Evolutionary conservation across 1,284 basidiomycete species (phyloP), one percentile per base, ranked within the genome.

Genomic region (Cryptococcus sp.): DNA sequence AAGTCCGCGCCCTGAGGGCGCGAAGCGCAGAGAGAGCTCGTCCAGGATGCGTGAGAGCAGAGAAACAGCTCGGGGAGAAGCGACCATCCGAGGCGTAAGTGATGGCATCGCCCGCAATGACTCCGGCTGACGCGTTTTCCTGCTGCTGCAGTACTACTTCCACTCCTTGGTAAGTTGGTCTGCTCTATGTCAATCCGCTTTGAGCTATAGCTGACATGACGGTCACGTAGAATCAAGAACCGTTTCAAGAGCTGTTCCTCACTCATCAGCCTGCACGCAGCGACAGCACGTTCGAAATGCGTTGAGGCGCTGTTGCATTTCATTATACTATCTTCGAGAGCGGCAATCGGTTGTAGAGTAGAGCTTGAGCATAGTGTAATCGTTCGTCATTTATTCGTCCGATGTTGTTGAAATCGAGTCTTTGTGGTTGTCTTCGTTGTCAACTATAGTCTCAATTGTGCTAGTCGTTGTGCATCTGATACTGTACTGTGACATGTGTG

Each of bases 131-230:
- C n/a, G 15, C 26, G 46, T 29, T 43, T 29, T 6, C 37, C 34
- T 19, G 17, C 34, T 16, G 19, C 43, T 34, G 11, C 55, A 74
- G 62, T 95, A 91, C 79, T 97, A 96, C 79, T 96, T 90, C 80
- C 93, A 96, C 79, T 88, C 73, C 41, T 63, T 75, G 19, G 60
- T 67, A 43, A 52, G 62, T 85, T 23, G 15, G 43, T 26, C 47
- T 50, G 17, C 25, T 45, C 6, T 1, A 45, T 16, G n/a, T 29
- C 20, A 25, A 20, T 52, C 11, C 19, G 15, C 8, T 22, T 19
- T 43, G 15, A 8, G 16, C 19, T 22, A 29, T n/a, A 26, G 44
- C 52, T 53, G 43, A 45, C 56, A 56, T 20, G 22, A 19, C 17
- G 26, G 29, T 57, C 52, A 58, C 50, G 57, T 40, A 67, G 58